phyloP scores from a whole-genome alignment of 2,329 filamentous ascomycete species.

The Sphaceloma murrayae region DNA sequence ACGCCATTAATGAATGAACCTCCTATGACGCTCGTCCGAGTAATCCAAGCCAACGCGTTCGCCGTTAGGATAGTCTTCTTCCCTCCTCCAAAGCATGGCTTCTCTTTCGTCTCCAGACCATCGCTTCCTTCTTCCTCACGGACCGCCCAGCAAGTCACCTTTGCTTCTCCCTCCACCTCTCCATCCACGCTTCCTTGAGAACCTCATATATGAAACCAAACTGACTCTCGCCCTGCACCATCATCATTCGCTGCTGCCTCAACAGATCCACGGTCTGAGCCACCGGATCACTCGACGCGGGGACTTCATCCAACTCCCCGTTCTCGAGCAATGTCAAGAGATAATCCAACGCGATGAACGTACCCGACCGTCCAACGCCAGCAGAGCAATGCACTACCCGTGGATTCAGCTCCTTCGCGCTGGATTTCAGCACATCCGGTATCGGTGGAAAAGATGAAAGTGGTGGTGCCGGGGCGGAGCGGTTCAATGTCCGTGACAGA shows the following conservation, averaged over 20 bases:
- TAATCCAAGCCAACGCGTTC: too few species aligned
- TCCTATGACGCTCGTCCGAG: too few species aligned
- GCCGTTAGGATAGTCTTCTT: constrained; percentile 1
- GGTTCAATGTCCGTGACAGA: constrained; percentile 51
- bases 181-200: constrained; percentile 62
- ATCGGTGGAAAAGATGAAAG: background rate
- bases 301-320: constrained; percentile 51
- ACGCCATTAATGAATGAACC: background rate
- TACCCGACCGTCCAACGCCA: constrained; percentile 86
- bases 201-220: constrained; percentile 85
- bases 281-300: constrained; percentile 55
- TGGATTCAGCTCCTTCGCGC: constrained; percentile 44
- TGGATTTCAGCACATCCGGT: background rate
- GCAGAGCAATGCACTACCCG: constrained; percentile 68
- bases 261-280: constrained; percentile 70
- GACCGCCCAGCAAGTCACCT: constrained; percentile 2
- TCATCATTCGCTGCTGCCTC: constrained; percentile 79
- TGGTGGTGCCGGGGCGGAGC: constrained; percentile 29
- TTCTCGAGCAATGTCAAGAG: constrained; percentile 71
- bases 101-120: constrained; percentile 2
- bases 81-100: constrained; percentile 5
- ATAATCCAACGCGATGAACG: constrained; percentile 93
- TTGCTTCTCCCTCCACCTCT: constrained; percentile 28
- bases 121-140: background rate
- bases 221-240: constrained; percentile 86